Evolutionary conservation across 164 flowering plant species (phyloP).

Genomic region (Sedum album): DNA sequence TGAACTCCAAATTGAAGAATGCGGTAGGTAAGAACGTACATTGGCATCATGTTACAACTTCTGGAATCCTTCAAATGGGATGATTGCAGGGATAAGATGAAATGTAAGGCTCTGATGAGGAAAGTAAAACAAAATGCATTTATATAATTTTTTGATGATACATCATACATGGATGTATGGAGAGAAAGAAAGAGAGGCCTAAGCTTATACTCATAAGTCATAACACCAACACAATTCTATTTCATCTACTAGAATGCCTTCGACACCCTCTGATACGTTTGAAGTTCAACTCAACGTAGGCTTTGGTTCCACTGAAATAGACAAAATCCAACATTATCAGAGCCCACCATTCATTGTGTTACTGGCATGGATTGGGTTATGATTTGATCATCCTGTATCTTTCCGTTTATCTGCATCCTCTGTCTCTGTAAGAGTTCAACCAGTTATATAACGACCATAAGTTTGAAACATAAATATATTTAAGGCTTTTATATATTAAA

Average conservation of each 20-base stretch:
- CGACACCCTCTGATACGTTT: not conserved
- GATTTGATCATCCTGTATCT: conserved; percentile 49
- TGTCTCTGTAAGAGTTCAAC: conserved; percentile 43
- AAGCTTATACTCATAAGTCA: not conserved
- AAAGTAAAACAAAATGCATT: too few relatives aligned
- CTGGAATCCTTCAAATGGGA: too few relatives aligned
- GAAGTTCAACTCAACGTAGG: not conserved
- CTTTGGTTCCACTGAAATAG: conserved; percentile 3
- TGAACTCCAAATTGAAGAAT: too few relatives aligned
- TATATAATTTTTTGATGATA: not conserved
- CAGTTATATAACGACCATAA: not conserved
- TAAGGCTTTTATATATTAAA: not conserved
- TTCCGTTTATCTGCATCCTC: conserved; percentile 72
- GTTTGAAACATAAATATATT: not conserved
- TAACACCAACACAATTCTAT: not conserved
- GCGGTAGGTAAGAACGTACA: too few relatives aligned
- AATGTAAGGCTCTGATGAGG: too few relatives aligned
- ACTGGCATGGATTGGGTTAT: conserved; percentile 33
- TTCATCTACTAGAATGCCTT: conserved; percentile 2
- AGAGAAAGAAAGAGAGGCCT: not conserved
- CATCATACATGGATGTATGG: not conserved
- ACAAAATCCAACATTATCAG: conserved; percentile 13
- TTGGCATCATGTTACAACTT: too few relatives aligned
- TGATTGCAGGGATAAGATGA: too few relatives aligned
- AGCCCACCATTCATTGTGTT: conserved; percentile 47